Evolutionary conservation across 192 early-diverging fungal species (phyloP), one percentile per base, ranked within the genome.

Genomic region (Hyaloraphidium curvatum): DNA sequence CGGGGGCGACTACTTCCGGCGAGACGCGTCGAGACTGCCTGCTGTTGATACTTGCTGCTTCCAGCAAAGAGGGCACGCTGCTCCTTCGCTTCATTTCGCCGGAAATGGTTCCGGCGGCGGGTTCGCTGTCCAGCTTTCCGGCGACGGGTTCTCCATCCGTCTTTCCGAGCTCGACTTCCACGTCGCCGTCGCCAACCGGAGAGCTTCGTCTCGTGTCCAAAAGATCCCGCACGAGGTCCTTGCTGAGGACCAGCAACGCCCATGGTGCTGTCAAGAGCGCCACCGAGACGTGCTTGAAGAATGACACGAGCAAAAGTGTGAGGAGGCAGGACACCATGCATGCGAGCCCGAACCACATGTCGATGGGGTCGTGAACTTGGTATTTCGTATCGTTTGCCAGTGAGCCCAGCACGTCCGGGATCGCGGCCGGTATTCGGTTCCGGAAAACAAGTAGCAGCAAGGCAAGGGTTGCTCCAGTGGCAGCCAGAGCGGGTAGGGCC

Each of bases 261-360:
- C 82, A 88, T 0, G 87, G 86, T 27, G 85, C 62, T 1, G 87
- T 84, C 29, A 87, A 66, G 40, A 77, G 52, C 83, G 80, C 82
- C 3, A 90, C 84, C 1, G 70, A 62, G n/a, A 86, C 74, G 39
- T 75, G 62, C 9, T 69, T 71, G 60, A 87, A 81, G 26, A 48
- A 14, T 9, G 43, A 22, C 69, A 80, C 0, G 71, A 77, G 76
- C 53, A 84, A 73, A 55, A 90, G 59, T 17, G 74, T 70, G 16
- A 69, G 58, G 28, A 90, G 64, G 23, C 82, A 86, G 3, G 58
- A 52, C 0, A 59, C 62, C 16, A 90, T 59, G 13, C 43, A 48
- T 9, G 19, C 5, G 7, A 25, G 7, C 7, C 43, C 66, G 40
- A 4, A 89, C 51, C 28, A 71, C 70, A 25, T 25, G 5, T 25